Evolutionary conservation across 371 early-diverging fungal genomes (phyloP).

Genomic region (Mucor lusitanicus): DNA sequence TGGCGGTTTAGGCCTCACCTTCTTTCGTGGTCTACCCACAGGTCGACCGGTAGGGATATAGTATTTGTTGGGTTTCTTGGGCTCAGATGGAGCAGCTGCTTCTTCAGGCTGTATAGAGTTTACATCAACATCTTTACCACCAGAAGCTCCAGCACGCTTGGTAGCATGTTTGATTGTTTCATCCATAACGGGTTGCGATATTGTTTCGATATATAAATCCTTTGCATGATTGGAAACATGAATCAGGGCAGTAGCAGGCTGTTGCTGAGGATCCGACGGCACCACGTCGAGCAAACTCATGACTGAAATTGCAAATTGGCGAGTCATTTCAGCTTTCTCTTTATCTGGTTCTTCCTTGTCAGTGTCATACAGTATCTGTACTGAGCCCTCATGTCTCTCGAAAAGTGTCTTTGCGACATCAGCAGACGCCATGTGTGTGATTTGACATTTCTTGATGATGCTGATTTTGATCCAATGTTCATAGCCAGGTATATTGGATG

Average conservation of each 20-base stretch:
- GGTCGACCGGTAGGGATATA: neutral
- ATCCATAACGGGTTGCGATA: neutral
- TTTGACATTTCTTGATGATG: neutral
- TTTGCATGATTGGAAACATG: neutral
- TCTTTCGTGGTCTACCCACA: constrained; percentile 1
- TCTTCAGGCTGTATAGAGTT: neutral
- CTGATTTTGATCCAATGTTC: constrained; percentile 27
- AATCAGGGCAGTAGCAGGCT: neutral
- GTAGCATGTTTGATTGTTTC: neutral
- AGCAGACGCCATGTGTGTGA: neutral
- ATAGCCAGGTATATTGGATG: neutral
- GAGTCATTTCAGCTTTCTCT: neutral
- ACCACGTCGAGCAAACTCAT: neutral
- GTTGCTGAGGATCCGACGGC: neutral
- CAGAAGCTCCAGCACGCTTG: neutral
- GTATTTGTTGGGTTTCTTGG: neutral
- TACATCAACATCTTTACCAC: neutral
- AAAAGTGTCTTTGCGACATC: constrained; percentile 1
- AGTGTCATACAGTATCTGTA: neutral
- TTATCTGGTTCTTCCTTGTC: neutral
- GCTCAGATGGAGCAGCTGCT: neutral
- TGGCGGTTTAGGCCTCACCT: neutral
- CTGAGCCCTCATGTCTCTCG: neutral
- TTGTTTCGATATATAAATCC: neutral
- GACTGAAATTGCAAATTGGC: neutral